These are phyloP conservation scores for Nakazawaea ishiwadae DNA, from an alignment of 805 yeast genomes.

Conservation along the genomic window DNA sequence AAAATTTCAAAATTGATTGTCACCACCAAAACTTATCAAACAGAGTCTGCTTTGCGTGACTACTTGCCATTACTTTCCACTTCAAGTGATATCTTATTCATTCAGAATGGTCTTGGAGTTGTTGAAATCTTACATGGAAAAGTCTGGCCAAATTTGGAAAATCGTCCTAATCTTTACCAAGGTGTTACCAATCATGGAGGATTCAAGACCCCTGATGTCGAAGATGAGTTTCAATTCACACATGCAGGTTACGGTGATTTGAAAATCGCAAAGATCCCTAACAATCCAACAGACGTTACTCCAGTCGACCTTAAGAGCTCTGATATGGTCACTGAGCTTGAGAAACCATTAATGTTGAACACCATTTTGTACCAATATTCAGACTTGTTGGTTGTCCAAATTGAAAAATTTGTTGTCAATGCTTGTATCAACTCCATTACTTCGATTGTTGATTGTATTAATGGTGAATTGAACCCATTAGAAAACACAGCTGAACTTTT, in stretches of 20 bases:
- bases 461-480: slow-evolving; percentile 62
- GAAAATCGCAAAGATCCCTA: slow-evolving; percentile 54
- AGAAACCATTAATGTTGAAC: slow-evolving; percentile 22
- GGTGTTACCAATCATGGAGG: slow-evolving; percentile 88
- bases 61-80: slow-evolving; percentile 42
- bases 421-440: slow-evolving; percentile 83
- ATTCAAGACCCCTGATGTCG: slow-evolving; percentile 34
- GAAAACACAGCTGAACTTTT: slow-evolving; percentile 30
- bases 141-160: slow-evolving; percentile 45
- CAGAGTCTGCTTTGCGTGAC: slow-evolving; percentile 56
- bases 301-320: neutral
- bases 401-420: slow-evolving; percentile 75
- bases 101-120: slow-evolving; percentile 89
- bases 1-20: slow-evolving; percentile 40
- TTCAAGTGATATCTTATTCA: slow-evolving; percentile 52
- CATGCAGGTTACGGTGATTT: slow-evolving; percentile 76
- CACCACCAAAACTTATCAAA: slow-evolving; percentile 77
- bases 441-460: slow-evolving; percentile 68
- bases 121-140: slow-evolving; percentile 42
- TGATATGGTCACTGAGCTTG: slow-evolving; percentile 15
- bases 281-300: slow-evolving; percentile 16
- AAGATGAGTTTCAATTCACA: slow-evolving; percentile 36
- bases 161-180: slow-evolving; percentile 57
- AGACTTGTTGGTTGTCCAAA: slow-evolving; percentile 49
- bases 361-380: slow-evolving; percentile 31